phyloP scores from a whole-genome alignment of 2,329 filamentous ascomycete genomes.

The Pseudohalonectria lignicola region DNA sequence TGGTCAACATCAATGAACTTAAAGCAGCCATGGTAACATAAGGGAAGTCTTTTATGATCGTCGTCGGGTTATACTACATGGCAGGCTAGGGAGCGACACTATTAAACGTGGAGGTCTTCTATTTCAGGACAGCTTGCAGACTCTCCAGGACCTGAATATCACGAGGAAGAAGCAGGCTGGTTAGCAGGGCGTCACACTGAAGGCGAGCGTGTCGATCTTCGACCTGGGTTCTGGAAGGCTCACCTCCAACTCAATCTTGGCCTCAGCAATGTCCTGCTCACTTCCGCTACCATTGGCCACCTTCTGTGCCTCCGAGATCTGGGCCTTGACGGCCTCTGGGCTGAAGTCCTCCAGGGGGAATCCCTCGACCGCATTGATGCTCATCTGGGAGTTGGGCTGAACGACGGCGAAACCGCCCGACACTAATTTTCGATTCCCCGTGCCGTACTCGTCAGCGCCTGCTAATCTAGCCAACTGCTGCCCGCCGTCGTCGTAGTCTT shows the following conservation, averaged over 20 bases:
- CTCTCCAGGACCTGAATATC: conserved; percentile 65
- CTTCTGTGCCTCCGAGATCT: conserved; percentile 94
- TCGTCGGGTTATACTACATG: conserved; percentile 16
- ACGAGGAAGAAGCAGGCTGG: background rate
- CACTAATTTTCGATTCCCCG: conserved; percentile 54
- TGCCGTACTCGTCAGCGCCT: too few species aligned
- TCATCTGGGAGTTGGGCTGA: conserved; percentile 86
- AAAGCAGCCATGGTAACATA: too few species aligned
- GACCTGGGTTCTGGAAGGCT: conserved; percentile 16
- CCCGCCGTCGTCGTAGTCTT: background rate
- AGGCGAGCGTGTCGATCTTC: too few species aligned
- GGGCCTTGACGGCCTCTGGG: conserved; percentile 74
- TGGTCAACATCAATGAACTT: too few species aligned
- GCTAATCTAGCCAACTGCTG: too few species aligned
- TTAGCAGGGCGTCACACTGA: too few species aligned
- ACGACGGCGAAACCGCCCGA: conserved; percentile 96
- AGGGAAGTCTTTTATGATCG: background rate
- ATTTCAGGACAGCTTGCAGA: conserved; percentile 72
- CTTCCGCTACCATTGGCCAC: conserved; percentile 81
- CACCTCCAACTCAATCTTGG: conserved; percentile 98
- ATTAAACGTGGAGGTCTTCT: too few species aligned
- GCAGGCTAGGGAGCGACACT: too few species aligned
- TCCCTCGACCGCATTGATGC: conserved; percentile 97
- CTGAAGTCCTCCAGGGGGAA: conserved; percentile 95
- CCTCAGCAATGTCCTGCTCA: conserved; percentile 96